Percentiles rank a stretch among this genome's conserved stretches.
phyloP scores from a whole-genome alignment of 2,329 filamentous ascomycete genomes.

The Monilinia laxa region DNA sequence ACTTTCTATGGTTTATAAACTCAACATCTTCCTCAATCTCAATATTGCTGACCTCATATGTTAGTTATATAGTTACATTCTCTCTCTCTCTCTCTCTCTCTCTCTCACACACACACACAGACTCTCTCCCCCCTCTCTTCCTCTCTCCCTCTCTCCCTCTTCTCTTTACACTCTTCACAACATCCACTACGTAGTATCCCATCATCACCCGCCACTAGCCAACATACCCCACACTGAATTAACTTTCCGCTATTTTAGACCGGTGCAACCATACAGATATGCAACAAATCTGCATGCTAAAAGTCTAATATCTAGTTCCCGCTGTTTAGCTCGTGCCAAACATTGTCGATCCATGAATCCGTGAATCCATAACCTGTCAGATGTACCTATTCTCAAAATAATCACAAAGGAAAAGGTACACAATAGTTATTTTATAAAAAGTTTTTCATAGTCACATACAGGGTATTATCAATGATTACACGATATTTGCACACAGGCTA shows the following conservation, averaged over 20 bases:
- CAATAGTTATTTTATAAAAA: background rate
- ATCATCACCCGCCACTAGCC: too few relatives aligned
- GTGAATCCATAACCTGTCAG: background rate
- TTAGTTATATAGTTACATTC: too few relatives aligned
- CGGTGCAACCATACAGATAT: background rate
- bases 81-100: too few relatives aligned
- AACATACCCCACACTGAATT: too few relatives aligned
- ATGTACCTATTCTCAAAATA: background rate
- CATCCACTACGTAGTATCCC: too few relatives aligned
- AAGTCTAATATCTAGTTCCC: constrained; percentile 10
- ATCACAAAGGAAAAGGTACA: background rate
- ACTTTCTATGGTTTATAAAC: too few relatives aligned
- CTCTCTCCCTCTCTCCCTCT: too few relatives aligned
- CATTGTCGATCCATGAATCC: background rate
- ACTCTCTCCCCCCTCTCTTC: too few relatives aligned
- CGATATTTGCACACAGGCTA: constrained; percentile 5
- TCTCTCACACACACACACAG: too few relatives aligned
- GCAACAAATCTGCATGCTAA: background rate
- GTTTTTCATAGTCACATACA: constrained; percentile 12
- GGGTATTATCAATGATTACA: constrained; percentile 20
- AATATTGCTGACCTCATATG: too few relatives aligned
- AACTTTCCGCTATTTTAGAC: background rate
- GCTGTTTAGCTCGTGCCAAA: background rate
- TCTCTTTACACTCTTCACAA: too few relatives aligned
- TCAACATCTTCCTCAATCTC: too few relatives aligned